Evolutionary conservation across 108 stramenopile species (phyloP).

Genomic region (Aurantiochytrium sp.): DNA sequence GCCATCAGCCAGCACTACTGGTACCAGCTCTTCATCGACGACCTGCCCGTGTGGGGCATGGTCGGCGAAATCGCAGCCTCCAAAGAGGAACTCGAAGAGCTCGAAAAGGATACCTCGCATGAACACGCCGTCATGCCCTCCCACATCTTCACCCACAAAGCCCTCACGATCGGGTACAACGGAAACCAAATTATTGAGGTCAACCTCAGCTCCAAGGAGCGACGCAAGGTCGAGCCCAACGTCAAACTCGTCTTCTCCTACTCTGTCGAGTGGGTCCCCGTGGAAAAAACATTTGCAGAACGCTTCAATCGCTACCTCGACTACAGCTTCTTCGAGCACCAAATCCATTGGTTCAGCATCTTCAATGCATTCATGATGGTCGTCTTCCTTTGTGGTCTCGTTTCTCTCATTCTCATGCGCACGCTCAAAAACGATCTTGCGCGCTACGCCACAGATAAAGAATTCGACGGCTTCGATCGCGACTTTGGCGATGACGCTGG

Average conservation of each 20-base stretch:
- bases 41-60: conserved; percentile 93
- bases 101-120: conserved; percentile 36
- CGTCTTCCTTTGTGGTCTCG: conserved; percentile 49
- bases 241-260: conserved; percentile 60
- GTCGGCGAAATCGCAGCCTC: conserved; percentile 78
- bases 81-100: conserved; percentile 9
- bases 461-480: neutral
- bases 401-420: conserved; percentile 43
- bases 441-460: conserved; percentile 43
- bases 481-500: conserved; percentile 70
- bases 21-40: conserved; percentile 94
- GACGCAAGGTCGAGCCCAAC: conserved; percentile 64
- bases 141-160: conserved; percentile 78
- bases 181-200: conserved; percentile 86
- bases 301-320: conserved; percentile 89
- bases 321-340: conserved; percentile 92
- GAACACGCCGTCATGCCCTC: conserved; percentile 22
- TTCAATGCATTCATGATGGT: conserved; percentile 60
- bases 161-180: conserved; percentile 76
- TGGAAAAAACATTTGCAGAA: conserved; percentile 63
- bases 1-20: conserved; percentile 84
- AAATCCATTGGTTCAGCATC: conserved; percentile 66
- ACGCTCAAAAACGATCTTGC: conserved; percentile 66
- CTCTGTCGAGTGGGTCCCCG: conserved; percentile 65
- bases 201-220: conserved; percentile 71